Percentiles rank a stretch among this genome's conserved stretches.
Conservation (phyloP, 208 protist genomes). For the Acanthamoeba culbertsoni region DNA sequence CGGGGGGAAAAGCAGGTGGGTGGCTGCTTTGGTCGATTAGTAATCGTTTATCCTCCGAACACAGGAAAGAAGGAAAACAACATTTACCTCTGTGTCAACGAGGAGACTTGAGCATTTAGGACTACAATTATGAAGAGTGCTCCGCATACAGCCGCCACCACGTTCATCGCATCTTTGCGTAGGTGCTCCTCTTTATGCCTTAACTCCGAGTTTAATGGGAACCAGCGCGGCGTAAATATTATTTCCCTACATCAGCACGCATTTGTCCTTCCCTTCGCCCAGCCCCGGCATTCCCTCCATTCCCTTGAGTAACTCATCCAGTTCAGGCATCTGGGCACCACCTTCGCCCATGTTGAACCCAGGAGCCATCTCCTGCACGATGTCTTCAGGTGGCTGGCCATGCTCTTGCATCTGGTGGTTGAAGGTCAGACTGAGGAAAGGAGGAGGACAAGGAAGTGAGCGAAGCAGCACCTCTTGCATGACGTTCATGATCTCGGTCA, state of each 20-base stretch:
- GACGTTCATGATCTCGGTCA: slow-evolving; percentile 56
- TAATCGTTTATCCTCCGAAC: no score
- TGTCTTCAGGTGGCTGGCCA: slow-evolving; percentile 21
- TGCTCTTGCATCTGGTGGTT: slow-evolving; percentile 44
- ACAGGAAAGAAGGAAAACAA: no score
- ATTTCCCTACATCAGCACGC: not conserved
- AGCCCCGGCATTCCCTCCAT: not conserved
- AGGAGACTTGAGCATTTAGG: no score
- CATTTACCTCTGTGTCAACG: no score
- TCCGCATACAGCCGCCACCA: no score
- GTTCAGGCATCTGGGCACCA: slow-evolving; percentile 11
- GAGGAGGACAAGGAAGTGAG: not conserved
- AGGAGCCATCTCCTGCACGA: slow-evolving; percentile 58
- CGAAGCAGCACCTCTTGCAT: not conserved
- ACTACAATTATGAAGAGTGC: no score
- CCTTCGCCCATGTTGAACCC: slow-evolving; percentile 17
- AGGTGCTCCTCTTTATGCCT: no score
- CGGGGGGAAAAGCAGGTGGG: no score
- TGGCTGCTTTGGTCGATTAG: no score
- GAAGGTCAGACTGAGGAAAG: not conserved
- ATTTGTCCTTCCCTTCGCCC: slow-evolving; percentile 52
- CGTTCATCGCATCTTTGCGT: no score
- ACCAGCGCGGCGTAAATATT: not conserved
- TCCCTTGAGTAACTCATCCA: slow-evolving; percentile 41
- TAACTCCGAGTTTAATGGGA: no score